These are phyloP conservation scores for Pythium folliculosum DNA, from an alignment of 352 stramenopile species.

Conservation along the genomic window DNA sequence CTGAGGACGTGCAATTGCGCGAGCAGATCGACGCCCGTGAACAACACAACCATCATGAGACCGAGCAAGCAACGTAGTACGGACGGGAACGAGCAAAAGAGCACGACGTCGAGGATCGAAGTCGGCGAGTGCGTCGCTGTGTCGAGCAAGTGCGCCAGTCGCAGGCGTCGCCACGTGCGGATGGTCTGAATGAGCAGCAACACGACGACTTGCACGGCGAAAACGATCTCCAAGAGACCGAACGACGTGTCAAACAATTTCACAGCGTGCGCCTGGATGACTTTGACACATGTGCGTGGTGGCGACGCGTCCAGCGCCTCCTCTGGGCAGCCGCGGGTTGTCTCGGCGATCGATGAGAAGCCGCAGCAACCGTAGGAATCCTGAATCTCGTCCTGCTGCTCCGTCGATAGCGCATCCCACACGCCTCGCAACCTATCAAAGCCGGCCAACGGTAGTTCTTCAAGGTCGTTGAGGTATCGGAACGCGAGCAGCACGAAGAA, in stretches of 20 bases:
- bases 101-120: conserved; percentile 14
- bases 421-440: conserved; percentile 10
- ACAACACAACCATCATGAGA: conserved; percentile 2
- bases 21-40: conserved; percentile 24
- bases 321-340: conserved; percentile 28
- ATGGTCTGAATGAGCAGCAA: conserved; percentile 30
- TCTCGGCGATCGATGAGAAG: conserved; percentile 28
- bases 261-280: conserved; percentile 19
- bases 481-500: conserved; percentile 28
- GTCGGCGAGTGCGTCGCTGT: neutral
- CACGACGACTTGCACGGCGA: conserved; percentile 28
- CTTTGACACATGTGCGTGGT: conserved; percentile 30
- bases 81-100: conserved; percentile 15
- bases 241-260: conserved; percentile 33
- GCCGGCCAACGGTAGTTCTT: conserved; percentile 15
- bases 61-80: conserved; percentile 14
- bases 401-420: conserved; percentile 21
- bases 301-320: conserved; percentile 30
- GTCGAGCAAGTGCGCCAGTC: conserved; percentile 21
- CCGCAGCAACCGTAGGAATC: conserved; percentile 37
- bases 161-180: conserved; percentile 28
- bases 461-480: conserved; percentile 29
- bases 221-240: conserved; percentile 25
- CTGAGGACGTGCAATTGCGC: conserved; percentile 27
- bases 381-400: conserved; percentile 32